These are phyloP conservation scores for Diaporthe capsici DNA, from an alignment of 2,329 filamentous ascomycete genomes.

Conservation along the genomic window DNA sequence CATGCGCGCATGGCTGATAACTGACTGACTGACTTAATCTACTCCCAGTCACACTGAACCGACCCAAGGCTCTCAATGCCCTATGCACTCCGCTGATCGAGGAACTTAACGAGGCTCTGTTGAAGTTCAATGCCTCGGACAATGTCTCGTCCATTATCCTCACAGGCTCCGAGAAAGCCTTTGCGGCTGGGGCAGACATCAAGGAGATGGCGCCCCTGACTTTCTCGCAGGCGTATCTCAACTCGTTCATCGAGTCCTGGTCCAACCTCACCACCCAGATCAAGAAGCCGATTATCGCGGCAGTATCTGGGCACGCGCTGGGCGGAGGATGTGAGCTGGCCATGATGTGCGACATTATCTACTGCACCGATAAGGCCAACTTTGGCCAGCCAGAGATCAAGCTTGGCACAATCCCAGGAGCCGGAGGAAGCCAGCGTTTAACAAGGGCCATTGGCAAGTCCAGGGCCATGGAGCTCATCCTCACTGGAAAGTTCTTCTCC, in stretches of 20 bases:
- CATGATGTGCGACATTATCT: constrained; percentile 97
- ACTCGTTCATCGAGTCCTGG: constrained; percentile 96
- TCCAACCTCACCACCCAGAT: constrained; percentile 85
- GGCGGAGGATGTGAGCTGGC: constrained; percentile 97
- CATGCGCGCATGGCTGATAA: neutral
- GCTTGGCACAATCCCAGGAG: constrained; percentile 91
- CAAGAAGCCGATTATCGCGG: constrained; percentile 95
- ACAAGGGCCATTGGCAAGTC: constrained; percentile 87
- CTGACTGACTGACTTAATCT: constrained; percentile 22
- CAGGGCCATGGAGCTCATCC: constrained; percentile 90
- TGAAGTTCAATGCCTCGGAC: constrained; percentile 77
- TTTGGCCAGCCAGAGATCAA: constrained; percentile 99
- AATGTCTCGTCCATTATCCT: constrained; percentile 83
- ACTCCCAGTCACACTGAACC: constrained; percentile 85
- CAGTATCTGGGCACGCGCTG: constrained; percentile 93
- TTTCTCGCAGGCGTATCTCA: constrained; percentile 89
- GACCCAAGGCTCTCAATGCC: constrained; percentile 95
- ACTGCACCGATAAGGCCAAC: constrained; percentile 87
- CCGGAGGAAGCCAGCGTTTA: constrained; percentile 90
- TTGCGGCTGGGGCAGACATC: constrained; percentile 97
- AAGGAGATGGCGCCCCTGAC: constrained; percentile 97
- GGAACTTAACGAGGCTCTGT: constrained; percentile 87
- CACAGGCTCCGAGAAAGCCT: constrained; percentile 90
- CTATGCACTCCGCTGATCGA: constrained; percentile 90
- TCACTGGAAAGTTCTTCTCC: constrained; percentile 87